Evolutionary conservation across 2,329 filamentous ascomycete species (phyloP), one percentile per base, ranked within the genome.

Genomic region (Fusarium miscanthi): DNA sequence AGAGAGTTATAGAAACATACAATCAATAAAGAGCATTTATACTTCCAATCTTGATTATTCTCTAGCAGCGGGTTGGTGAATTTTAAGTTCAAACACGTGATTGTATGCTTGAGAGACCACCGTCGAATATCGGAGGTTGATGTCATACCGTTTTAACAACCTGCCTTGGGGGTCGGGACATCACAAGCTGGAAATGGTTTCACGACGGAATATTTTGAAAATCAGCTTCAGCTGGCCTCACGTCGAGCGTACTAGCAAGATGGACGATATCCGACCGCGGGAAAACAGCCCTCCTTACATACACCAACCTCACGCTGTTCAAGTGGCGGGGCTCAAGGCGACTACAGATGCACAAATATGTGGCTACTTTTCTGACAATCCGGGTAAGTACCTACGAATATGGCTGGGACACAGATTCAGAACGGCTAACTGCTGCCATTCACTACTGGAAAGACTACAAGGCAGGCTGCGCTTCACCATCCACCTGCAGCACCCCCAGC

Each of bases 171-270:
- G 3, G 6, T 1, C 3, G 9, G 9, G 3, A 11, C 0, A 30
- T 46, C 3, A 30, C 11, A 8, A 49, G 21, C 1, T 17, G 2
- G 8, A 49, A 23, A 33, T 13, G 9, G 8, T 3, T 5, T 11
- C 3, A 23, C 2, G 6, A 7, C 0, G n/a, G n/a, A n/a, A n/a
- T n/a, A n/a, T 48, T 0, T 10, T 33, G 13, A 0, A 13, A 0
- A 33, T 10, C 11, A 49, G 4, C 16, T 7, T 49, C 9, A 37
- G 16, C 35, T 17, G 35, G 9, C 35, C 16, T 37, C 46, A 3
- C 2, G 8, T 1, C 5, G 31, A 2, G 21, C 31, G 1, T 11
- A 30, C 27, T 23, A 8, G 5, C 11, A 49, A 5, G 21, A 33
- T 33, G 46, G 46, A 49, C 16, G 46, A 23, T 0, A 0, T 23